phyloP scores from a whole-genome alignment of 768 basidiomycete species.

The Bullera alba region DNA sequence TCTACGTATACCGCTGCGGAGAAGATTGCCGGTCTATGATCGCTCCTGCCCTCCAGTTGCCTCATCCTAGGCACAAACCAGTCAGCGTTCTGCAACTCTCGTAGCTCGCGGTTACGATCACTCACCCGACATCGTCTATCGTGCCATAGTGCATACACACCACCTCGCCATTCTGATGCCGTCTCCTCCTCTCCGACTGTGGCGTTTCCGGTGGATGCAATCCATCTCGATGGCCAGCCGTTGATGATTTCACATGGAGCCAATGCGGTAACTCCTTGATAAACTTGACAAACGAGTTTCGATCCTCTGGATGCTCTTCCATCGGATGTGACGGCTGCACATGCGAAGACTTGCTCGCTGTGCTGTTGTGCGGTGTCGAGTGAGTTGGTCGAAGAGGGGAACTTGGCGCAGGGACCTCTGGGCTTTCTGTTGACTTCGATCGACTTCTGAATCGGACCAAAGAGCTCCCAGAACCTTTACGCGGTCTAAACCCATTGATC shows the following conservation, averaged over 20 bases:
- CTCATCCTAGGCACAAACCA: slow-evolving; percentile 28
- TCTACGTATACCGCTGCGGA: slow-evolving; percentile 39
- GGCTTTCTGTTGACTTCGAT: neutral
- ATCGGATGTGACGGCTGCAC: too few relatives aligned
- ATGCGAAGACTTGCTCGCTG: neutral
- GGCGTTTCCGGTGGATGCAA: neutral
- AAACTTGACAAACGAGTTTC: slow-evolving; percentile 24
- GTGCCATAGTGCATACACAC: slow-evolving; percentile 45
- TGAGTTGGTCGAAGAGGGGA: neutral
- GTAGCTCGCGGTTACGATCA: neutral
- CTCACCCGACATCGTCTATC: slow-evolving; percentile 42
- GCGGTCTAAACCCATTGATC: neutral
- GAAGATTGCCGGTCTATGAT: slow-evolving; percentile 46
- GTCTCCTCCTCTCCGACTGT: neutral
- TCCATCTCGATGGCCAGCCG: neutral
- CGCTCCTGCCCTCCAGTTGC: slow-evolving; percentile 40
- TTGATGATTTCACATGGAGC: slow-evolving; percentile 16
- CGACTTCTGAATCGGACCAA: neutral
- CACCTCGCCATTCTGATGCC: slow-evolving; percentile 38
- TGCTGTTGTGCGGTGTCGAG: neutral
- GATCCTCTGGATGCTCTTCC: slow-evolving; percentile 4
- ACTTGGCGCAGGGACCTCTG: neutral
- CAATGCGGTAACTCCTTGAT: slow-evolving; percentile 30
- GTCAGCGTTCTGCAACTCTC: neutral
- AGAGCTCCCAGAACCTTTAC: neutral